These are phyloP conservation scores for Rhizoctonia solani DNA, from an alignment of 1,284 basidiomycete species.

Conservation along the genomic window DNA sequence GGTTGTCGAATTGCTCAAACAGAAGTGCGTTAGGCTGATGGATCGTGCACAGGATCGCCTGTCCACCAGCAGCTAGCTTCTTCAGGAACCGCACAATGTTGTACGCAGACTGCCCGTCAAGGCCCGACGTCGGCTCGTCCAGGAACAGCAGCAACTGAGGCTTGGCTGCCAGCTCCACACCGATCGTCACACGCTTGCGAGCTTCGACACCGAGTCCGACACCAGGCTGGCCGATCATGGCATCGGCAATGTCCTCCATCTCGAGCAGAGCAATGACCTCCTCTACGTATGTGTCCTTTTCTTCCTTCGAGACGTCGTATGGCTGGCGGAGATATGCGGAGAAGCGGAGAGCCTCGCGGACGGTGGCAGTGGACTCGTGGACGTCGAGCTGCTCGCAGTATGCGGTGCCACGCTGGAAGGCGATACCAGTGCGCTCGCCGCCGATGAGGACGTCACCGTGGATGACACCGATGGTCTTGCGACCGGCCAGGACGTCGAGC, in stretches of 20 bases:
- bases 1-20: conserved; percentile 55
- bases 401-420: conserved; percentile 56
- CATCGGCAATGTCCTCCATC: conserved; percentile 53
- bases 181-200: conserved; percentile 61
- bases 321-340: conserved; percentile 62
- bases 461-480: conserved; percentile 56
- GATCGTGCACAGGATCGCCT: conserved; percentile 57
- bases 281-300: conserved; percentile 57
- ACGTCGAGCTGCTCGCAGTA: conserved; percentile 55
- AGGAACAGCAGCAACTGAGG: conserved; percentile 58
- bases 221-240: conserved; percentile 48
- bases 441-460: conserved; percentile 54
- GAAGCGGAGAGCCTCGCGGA: conserved; percentile 60
- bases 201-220: conserved; percentile 57
- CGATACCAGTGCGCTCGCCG: conserved; percentile 51
- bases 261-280: conserved; percentile 56
- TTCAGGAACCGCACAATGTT: conserved; percentile 56
- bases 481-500: conserved; percentile 55
- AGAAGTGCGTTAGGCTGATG: conserved; percentile 59
- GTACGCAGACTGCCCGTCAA: conserved; percentile 59
- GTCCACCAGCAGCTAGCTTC: conserved; percentile 77
- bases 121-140: conserved; percentile 57
- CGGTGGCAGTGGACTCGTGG: conserved; percentile 58
- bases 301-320: conserved; percentile 50
- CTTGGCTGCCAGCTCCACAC: conserved; percentile 62